Conservation (phyloP, 164 flowering plant species). For the Aristolochia fimbriata region DNA sequence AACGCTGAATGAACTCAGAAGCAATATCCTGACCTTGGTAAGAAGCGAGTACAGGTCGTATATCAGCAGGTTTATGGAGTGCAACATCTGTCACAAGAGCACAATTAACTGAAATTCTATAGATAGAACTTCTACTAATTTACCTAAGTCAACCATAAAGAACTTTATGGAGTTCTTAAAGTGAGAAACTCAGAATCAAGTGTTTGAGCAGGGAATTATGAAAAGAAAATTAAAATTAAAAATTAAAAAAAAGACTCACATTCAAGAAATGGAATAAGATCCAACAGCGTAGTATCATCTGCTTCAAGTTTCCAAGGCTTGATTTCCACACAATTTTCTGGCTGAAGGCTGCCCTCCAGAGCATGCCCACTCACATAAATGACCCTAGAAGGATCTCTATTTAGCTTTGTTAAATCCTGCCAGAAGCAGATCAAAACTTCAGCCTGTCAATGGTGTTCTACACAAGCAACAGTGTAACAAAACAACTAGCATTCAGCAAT, state of each 20-base stretch:
- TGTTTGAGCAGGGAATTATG: too few species aligned
- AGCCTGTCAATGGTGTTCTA: too few species aligned
- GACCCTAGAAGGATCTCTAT: slow-evolving; percentile 70
- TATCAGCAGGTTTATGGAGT: slow-evolving; percentile 68
- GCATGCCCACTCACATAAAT: slow-evolving; percentile 85
- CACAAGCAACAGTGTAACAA: too few species aligned
- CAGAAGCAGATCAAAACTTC: neutral
- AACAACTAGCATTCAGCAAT: too few species aligned
- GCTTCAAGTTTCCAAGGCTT: slow-evolving; percentile 72
- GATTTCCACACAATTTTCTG: slow-evolving; percentile 61
- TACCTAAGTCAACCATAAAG: too few species aligned
- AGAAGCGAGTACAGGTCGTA: slow-evolving; percentile 71
- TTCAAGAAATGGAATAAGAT: slow-evolving; percentile 86
- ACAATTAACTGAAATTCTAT: neutral
- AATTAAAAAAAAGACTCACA: slow-evolving; percentile 43
- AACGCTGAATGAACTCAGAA: slow-evolving; percentile 73
- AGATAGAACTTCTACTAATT: too few species aligned
- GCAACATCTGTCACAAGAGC: slow-evolving; percentile 56
- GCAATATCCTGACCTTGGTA: slow-evolving; percentile 71
- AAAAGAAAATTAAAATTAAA: too few species aligned
- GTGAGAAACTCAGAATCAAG: too few species aligned
- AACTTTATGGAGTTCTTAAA: too few species aligned
- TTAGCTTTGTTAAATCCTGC: slow-evolving; percentile 83
- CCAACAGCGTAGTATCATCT: slow-evolving; percentile 71
- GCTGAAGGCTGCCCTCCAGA: slow-evolving; percentile 64